phyloP scores from a whole-genome alignment of 108 stramenopile species.

The Hondaea fermentalgiana region DNA sequence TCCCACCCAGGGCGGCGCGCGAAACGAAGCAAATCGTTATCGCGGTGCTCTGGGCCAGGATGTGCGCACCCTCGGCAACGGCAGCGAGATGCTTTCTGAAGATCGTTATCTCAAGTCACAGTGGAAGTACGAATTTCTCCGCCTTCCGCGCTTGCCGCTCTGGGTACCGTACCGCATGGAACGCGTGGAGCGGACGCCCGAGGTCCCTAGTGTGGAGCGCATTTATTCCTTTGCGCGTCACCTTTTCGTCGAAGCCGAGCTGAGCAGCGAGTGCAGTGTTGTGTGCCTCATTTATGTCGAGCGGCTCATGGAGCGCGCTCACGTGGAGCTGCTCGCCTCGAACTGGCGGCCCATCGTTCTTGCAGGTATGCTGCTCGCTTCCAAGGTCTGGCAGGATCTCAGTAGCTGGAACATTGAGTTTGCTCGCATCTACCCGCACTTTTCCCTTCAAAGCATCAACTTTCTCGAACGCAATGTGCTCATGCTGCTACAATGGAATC shows the following conservation, averaged over 20 bases:
- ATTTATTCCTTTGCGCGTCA: background rate
- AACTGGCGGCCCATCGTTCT: constrained; percentile 95
- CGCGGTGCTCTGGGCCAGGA: background rate
- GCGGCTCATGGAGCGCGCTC: constrained; percentile 77
- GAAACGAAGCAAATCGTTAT: background rate
- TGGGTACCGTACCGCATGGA: constrained; percentile 3
- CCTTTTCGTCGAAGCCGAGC: constrained; percentile 52
- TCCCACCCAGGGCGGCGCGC: too few relatives aligned
- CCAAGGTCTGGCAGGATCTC: constrained; percentile 98
- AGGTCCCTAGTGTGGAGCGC: constrained; percentile 14
- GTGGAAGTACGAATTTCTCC: background rate
- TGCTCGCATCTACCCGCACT: constrained; percentile 86
- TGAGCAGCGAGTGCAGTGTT: constrained; percentile 91
- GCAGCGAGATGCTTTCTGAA: background rate
- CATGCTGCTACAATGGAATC: constrained; percentile 80
- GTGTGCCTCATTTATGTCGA: constrained; percentile 97
- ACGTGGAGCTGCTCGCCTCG: constrained; percentile 74
- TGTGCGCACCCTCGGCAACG: background rate
- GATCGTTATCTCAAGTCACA: background rate
- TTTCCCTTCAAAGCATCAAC: constrained; percentile 78
- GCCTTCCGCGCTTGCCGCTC: background rate
- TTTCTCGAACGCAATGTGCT: constrained; percentile 75
- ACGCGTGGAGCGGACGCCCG: background rate
- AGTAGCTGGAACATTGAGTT: constrained; percentile 96
- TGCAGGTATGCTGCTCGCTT: constrained; percentile 86